Evolutionary conservation across 2,329 filamentous ascomycete genomes (phyloP), one percentile per base, ranked within the genome.

Genomic region (Ilyonectria destructans): DNA sequence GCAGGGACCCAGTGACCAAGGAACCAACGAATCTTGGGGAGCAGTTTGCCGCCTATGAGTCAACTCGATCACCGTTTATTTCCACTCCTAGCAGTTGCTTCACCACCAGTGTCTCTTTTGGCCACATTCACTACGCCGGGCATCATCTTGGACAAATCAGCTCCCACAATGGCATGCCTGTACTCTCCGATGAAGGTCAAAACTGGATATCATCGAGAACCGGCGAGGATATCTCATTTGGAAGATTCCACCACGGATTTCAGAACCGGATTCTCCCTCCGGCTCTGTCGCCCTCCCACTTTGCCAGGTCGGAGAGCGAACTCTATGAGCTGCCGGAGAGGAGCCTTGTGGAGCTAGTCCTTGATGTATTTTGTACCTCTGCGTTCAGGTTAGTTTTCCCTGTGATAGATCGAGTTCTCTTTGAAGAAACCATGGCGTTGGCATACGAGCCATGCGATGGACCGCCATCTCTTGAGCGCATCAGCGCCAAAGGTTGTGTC

Each of bases 341-440:
- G 79, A 17, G 71, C 70, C 54, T 65, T 45, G 73, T 83, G 1
- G 73, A 78, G 1, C 64, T 72, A 13, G 70, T 69, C 10, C 63
- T 81, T 0, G 33, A 71, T 0, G 51, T 67, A 0, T 82, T 76
- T 43, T 54, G 69, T 0, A 65, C 71, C 0, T 82, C 80, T 0
- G 73, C 83, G 1, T 79, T 87, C 62, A 80, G 80, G 9, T 78
- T 82, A 1, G 74, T 85, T 0, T 87, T 88, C 56, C 86, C 87
- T 0, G 51, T 86, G 6, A 70, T 87, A 8, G 85, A 88, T 60
- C 65, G 72, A 0, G 77, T 80, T 0, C 71, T 88, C 2, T 88
- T 88, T 66, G 68, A 75, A 17, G 77, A 82, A 9, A 87, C 83
- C 0, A 77, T 87, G 23, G 75, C 79, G 0, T 45, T 75, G 1